Percentiles rank a stretch among this genome's conserved stretches.
phyloP scores from a whole-genome alignment of 2,329 filamentous ascomycete genomes.

The Stagonosporopsis vannaccii region DNA sequence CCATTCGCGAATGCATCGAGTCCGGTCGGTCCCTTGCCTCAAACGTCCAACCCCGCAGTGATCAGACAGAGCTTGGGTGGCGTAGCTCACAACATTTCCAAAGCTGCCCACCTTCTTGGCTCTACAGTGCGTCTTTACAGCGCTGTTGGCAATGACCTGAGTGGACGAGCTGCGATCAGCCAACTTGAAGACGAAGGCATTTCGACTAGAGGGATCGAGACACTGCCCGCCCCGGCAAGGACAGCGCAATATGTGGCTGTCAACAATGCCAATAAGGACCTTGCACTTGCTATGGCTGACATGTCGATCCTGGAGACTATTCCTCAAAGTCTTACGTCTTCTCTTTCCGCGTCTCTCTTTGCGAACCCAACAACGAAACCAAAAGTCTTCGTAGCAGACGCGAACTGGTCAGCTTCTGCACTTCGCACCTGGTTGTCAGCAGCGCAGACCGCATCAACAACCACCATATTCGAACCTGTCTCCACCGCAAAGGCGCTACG shows the following conservation, averaged over 20 bases:
- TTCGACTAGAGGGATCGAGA: conserved; percentile 66
- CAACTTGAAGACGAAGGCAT: conserved; percentile 71
- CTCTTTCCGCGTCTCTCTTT: conserved; percentile 26
- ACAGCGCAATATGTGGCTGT: conserved; percentile 93
- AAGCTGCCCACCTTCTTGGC: conserved; percentile 76
- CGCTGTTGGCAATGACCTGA: conserved; percentile 79
- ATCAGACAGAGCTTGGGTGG: conserved; percentile 88
- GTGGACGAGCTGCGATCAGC: conserved; percentile 75
- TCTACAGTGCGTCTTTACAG: conserved; percentile 77
- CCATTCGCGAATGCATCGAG: conserved; percentile 52
- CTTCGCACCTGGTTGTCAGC: conserved; percentile 73
- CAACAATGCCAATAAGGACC: conserved; percentile 82
- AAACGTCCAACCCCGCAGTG: conserved; percentile 85
- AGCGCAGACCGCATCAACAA: conserved; percentile 51
- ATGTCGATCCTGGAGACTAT: conserved; percentile 78
- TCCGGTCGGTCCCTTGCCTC: conserved; percentile 59
- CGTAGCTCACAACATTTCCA: conserved; percentile 89
- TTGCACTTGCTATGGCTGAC: conserved; percentile 94
- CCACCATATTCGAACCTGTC: conserved; percentile 86
- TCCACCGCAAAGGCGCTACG: conserved; percentile 78
- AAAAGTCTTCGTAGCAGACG: conserved; percentile 85
- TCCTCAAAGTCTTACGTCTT: conserved; percentile 27
- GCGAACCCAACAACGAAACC: conserved; percentile 49
- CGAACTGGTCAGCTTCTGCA: conserved; percentile 77
- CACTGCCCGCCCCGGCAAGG: conserved; percentile 57